Conservation (phyloP, 192 early-diverging fungal species). For the Coemansia sp. region DNA sequence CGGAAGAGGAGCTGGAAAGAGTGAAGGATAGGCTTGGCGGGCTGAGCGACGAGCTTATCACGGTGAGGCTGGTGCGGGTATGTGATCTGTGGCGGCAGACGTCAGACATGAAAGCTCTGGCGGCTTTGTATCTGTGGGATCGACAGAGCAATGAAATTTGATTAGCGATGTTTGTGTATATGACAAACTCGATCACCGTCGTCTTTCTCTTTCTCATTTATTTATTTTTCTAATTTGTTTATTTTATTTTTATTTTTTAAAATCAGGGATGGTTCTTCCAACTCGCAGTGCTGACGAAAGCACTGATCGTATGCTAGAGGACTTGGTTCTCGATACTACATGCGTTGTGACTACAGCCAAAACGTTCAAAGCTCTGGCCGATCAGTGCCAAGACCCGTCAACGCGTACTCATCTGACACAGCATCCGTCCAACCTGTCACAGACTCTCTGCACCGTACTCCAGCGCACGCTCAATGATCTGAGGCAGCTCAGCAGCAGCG, state of each 20-base stretch:
- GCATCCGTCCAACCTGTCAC: constrained; percentile 2
- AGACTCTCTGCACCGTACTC: constrained; percentile 13
- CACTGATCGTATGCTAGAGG: neutral
- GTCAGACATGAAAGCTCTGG: constrained; percentile 70
- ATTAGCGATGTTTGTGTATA: constrained; percentile 22
- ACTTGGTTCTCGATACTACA: neutral
- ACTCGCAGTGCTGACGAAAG: too few species aligned
- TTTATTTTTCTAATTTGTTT: too few species aligned
- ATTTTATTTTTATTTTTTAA: too few species aligned
- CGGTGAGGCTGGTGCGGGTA: constrained; percentile 63
- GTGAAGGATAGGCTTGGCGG: constrained; percentile 69
- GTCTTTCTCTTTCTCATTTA: neutral
- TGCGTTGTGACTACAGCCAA: constrained; percentile 24
- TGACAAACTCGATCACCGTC: too few species aligned
- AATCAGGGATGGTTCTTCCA: too few species aligned
- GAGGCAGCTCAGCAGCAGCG: neutral
- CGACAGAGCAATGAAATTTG: neutral
- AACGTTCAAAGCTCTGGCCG: constrained; percentile 37
- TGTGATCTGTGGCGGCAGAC: constrained; percentile 64
- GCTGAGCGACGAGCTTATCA: constrained; percentile 77
- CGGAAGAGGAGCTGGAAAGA: constrained; percentile 51
- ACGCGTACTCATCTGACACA: constrained; percentile 14
- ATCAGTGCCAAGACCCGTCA: constrained; percentile 19
- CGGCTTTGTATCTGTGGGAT: constrained; percentile 63
- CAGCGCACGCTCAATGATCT: constrained; percentile 5